Base-by-base conservation (phyloP, 345 rosid genomes). In the Alliaria petiolata region DNA sequence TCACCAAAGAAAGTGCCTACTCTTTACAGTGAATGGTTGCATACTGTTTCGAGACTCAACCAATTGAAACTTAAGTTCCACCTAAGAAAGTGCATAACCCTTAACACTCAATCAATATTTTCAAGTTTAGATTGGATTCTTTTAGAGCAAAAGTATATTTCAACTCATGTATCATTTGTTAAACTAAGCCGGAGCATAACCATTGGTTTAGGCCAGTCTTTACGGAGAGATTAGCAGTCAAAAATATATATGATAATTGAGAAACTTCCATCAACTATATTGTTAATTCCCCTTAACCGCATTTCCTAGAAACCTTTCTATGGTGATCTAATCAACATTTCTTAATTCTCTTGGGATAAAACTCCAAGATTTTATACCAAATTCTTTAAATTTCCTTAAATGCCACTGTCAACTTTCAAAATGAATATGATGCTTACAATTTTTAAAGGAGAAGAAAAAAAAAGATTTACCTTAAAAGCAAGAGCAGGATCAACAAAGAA, bases 401-500 rank as follows among this genome's bases (percentile, higher is more conserved):
- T 35, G 3, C 7, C 36, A 35, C 11, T 8, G 12, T 36, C 13
- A 36, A 36, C 1, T 6, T 7, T 31, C 7, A 6, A 31, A 31
- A 31, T 7, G 40, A 36, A 36, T 11, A 36, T 11, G 40, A 10
- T 36, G 40, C 14, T 36, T 10, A 36, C 4, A 31, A 6, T 31
- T 5, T 31, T 5, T 31, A 31, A 28, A 7, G 35, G 17, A 28
- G 25, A 22, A 22, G 25, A 49, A n/a, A 16, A 35, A 1, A 56
- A 25, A 15, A 17, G 10, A 17, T 8, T 17, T 76, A 86, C 96
- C 96, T 84, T 87, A 69, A 76, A 93, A 16, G 98, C 97, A 31
- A 88, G 90, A 16, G 96, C 97, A 22, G 98, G 96, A 65, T 93
- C 92, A 74, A 80, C 80, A 47, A 87, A 83, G 77, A 84, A 83